Evolutionary conservation across 106 monocot genomes (phyloP).

Genomic region (Acanthochlamys bracteata): DNA sequence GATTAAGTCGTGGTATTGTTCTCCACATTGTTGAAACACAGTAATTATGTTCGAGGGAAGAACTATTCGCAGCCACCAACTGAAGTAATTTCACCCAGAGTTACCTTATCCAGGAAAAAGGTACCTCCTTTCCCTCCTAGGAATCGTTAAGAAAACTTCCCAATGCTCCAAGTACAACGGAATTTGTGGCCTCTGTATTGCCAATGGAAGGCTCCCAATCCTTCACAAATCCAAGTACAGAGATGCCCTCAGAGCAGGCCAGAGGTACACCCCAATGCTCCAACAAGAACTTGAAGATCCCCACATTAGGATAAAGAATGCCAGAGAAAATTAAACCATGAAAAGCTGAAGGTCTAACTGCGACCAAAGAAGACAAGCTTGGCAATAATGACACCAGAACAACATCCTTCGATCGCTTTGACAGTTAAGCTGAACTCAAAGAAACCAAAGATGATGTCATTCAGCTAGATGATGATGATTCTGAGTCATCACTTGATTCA

Average conservation of each 20-base stretch:
- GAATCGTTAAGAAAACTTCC: neutral
- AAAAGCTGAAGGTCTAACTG: neutral
- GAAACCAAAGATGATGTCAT: slow-evolving; percentile 6
- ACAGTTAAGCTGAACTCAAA: neutral
- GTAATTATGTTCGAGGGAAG: slow-evolving; percentile 98
- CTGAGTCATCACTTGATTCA: slow-evolving; percentile 15
- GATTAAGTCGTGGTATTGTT: slow-evolving; percentile 92
- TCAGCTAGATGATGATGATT: slow-evolving; percentile 11
- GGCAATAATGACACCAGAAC: neutral
- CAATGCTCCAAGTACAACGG: neutral
- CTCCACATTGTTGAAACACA: slow-evolving; percentile 75
- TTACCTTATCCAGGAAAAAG: slow-evolving; percentile 86
- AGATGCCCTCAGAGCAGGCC: slow-evolving; percentile 56
- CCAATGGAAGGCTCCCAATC: slow-evolving; percentile 31
- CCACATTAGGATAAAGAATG: slow-evolving; percentile 33
- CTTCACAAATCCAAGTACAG: slow-evolving; percentile 93
- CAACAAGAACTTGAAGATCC: slow-evolving; percentile 69
- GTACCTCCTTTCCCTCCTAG: slow-evolving; percentile 19
- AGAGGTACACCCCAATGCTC: slow-evolving; percentile 70
- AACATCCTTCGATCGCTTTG: slow-evolving; percentile 6
- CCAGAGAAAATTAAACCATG: slow-evolving; percentile 10
- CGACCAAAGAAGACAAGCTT: neutral
- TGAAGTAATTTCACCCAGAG: slow-evolving; percentile 94
- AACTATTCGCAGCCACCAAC: slow-evolving; percentile 96
- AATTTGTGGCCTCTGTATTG: neutral